Evolutionary conservation across 2,329 filamentous ascomycete genomes (phyloP).

Genomic region (Pseudomassariella vexata): DNA sequence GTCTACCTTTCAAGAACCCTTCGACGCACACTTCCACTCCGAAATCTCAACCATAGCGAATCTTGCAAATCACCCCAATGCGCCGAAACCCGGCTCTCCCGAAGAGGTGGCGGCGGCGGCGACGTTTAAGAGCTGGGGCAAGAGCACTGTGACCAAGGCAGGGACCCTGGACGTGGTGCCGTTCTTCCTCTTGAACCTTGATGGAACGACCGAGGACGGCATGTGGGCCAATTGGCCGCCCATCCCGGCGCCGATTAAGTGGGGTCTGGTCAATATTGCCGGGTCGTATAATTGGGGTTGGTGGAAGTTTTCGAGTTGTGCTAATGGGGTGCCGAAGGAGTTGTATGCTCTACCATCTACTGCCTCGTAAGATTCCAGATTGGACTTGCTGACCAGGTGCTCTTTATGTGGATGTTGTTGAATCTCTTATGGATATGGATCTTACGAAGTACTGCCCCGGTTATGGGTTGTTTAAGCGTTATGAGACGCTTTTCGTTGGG

Average conservation of each 20-base stretch:
- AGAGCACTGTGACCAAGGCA: conserved; percentile 57
- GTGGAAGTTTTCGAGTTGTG: conserved; percentile 63
- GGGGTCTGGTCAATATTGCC: conserved; percentile 53
- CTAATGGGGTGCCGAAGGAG: conserved; percentile 44
- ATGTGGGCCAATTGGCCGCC: conserved; percentile 59
- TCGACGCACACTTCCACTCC: conserved; percentile 49
- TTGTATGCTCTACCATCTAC: conserved; percentile 44
- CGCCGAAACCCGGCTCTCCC: conserved; percentile 39
- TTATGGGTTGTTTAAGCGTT: no score
- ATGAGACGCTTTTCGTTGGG: no score
- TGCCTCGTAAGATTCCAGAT: no score
- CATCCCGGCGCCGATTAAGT: conserved; percentile 54
- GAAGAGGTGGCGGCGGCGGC: conserved; percentile 38
- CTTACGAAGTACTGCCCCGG: no score
- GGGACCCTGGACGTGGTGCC: conserved; percentile 55
- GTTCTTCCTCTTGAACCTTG: conserved; percentile 60
- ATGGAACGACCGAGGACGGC: conserved; percentile 52
- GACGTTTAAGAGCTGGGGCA: conserved; percentile 56
- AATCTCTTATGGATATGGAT: no score
- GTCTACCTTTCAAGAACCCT: conserved; percentile 42
- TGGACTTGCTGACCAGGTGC: no score
- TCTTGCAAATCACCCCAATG: conserved; percentile 43
- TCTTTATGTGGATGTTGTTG: no score
- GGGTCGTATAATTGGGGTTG: conserved; percentile 49
- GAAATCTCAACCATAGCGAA: conserved; percentile 47